A percentile compares a stretch with the other conserved stretches of the same genome.
phyloP scores from a whole-genome alignment of 2,329 filamentous ascomycete genomes.

The Coleophoma cylindrospora region DNA sequence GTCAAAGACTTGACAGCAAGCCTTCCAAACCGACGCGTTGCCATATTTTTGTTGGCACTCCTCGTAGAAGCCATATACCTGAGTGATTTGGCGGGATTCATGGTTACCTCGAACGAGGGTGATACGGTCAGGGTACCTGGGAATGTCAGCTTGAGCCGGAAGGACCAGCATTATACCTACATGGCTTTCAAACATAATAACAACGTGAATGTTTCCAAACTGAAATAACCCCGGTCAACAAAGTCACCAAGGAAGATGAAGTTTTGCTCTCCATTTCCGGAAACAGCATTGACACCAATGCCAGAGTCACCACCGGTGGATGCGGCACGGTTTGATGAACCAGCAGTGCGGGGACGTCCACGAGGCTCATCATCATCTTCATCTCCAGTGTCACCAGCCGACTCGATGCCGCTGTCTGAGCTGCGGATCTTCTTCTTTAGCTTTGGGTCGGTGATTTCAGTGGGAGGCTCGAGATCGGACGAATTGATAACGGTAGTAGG shows the following conservation, averaged over 20 bases:
- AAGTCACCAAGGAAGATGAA: slow-evolving; percentile 72
- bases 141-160: slow-evolving; percentile 7
- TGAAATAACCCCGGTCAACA: slow-evolving; percentile 71
- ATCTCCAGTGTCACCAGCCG: slow-evolving; percentile 43
- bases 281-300: slow-evolving; percentile 29
- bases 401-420: slow-evolving; percentile 42
- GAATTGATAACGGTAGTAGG: slow-evolving; percentile 74
- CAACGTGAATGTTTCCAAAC: slow-evolving; percentile 67
- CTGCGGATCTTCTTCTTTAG: slow-evolving; percentile 79
- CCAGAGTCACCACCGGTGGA: slow-evolving; percentile 31
- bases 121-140: slow-evolving; percentile 65
- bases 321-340: slow-evolving; percentile 35
- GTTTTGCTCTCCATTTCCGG: slow-evolving; percentile 57
- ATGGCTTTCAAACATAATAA: slow-evolving; percentile 70
- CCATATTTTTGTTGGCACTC: slow-evolving; percentile 75
- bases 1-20: slow-evolving; percentile 74
- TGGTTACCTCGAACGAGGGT: slow-evolving; percentile 72
- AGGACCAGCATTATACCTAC: slow-evolving; percentile 32
- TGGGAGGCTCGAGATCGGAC: slow-evolving; percentile 89
- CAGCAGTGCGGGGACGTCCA: slow-evolving; percentile 36
- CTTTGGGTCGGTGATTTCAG: slow-evolving; percentile 82
- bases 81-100: slow-evolving; percentile 72
- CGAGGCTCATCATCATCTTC: slow-evolving; percentile 44
- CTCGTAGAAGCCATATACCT: slow-evolving; percentile 76
- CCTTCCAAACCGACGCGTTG: slow-evolving; percentile 75